Conservation (phyloP, 1,284 basidiomycete species). For the Polyporus tsugae region DNA sequence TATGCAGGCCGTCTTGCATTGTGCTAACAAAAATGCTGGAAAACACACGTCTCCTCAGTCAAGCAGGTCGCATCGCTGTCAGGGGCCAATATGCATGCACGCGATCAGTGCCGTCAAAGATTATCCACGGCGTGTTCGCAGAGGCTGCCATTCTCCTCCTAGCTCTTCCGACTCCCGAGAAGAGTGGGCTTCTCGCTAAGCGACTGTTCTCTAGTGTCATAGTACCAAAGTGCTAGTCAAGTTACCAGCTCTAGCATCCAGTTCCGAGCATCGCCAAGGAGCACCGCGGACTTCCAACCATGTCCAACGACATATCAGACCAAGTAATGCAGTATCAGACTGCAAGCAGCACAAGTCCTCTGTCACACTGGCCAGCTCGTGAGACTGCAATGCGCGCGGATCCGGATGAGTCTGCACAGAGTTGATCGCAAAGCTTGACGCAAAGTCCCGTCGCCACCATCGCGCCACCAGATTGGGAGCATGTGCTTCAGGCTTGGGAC, state of each 20-base stretch:
- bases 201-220: conserved; percentile 14
- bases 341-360: conserved; percentile 23
- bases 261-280: neutral
- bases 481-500: conserved; percentile 19
- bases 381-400: conserved; percentile 10
- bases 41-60: neutral
- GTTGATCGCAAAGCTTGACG: conserved; percentile 13
- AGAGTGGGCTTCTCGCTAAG: neutral
- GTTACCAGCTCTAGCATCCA: conserved; percentile 14
- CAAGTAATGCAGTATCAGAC: neutral
- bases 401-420: conserved; percentile 3
- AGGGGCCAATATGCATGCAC: conserved; percentile 12
- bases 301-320: conserved; percentile 9
- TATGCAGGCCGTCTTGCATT: neutral
- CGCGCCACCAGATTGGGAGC: conserved; percentile 26
- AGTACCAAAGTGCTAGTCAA: conserved; percentile 9
- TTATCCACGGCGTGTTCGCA: conserved; percentile 32
- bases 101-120: conserved; percentile 23
- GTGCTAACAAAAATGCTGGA: neutral
- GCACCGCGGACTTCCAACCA: conserved; percentile 5
- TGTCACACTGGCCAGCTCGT: conserved; percentile 22
- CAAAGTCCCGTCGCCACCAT: conserved; percentile 21
- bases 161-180: conserved; percentile 19
- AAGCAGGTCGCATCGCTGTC: neutral
- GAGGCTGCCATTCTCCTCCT: conserved; percentile 34